Evolutionary conservation across 2,329 filamentous ascomycete genomes (phyloP).

Genomic region (Chaetothyriales sp.): DNA sequence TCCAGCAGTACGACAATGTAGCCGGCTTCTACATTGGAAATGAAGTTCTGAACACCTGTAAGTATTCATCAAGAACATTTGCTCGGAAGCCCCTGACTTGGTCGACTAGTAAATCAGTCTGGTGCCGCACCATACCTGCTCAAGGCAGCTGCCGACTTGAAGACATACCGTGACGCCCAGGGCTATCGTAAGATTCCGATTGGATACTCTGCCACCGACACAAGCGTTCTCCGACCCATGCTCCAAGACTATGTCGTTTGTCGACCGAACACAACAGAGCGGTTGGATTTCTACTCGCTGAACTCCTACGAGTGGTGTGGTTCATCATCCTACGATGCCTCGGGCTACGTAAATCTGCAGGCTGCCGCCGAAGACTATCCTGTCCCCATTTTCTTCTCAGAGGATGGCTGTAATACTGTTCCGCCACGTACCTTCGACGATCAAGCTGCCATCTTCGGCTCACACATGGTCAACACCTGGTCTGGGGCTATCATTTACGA

Average conservation of each 20-base stretch:
- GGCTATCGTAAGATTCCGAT: conserved; percentile 69
- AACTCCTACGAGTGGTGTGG: conserved; percentile 80
- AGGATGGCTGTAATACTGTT: conserved; percentile 63
- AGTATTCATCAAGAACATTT: conserved; percentile 2
- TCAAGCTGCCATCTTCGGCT: conserved; percentile 62
- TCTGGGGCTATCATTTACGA: conserved; percentile 78
- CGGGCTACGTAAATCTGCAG: conserved; percentile 59
- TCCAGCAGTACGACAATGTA: conserved; percentile 64
- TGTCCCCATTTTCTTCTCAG: conserved; percentile 80
- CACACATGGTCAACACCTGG: conserved; percentile 55
- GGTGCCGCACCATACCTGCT: conserved; percentile 68
- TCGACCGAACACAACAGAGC: conserved; percentile 51
- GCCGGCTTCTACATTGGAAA: conserved; percentile 81
- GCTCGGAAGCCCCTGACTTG: not conserved
- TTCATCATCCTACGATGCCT: conserved; percentile 38
- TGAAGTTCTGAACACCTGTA: conserved; percentile 55
- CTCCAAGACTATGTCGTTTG: conserved; percentile 66
- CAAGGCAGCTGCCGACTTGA: conserved; percentile 67
- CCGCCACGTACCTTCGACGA: conserved; percentile 38
- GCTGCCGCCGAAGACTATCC: conserved; percentile 54
- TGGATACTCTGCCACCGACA: conserved; percentile 79
- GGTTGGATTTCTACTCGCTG: conserved; percentile 69
- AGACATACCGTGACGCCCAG: conserved; percentile 62
- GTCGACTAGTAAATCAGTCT: conserved; percentile 33
- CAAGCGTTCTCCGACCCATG: conserved; percentile 53